Evolutionary conservation across 345 rosid species (phyloP).

Genomic region (Cardamine chenopodiifolia): DNA sequence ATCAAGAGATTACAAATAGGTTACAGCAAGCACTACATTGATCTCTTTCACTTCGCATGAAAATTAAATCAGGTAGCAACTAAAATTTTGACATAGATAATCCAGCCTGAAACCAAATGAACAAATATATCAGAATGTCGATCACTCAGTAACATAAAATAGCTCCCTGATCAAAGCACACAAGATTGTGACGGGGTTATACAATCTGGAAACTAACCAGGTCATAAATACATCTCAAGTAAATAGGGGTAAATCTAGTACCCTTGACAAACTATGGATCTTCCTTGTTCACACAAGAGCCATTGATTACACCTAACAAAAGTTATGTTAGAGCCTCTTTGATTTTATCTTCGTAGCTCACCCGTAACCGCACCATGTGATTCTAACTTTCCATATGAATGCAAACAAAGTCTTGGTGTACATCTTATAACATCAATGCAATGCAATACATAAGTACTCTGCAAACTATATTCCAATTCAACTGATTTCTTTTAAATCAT

Average conservation of each 20-base stretch:
- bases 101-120: conserved; percentile 15
- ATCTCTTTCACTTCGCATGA: not conserved
- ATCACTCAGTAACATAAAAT: not conserved
- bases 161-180: not conserved
- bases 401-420: not conserved
- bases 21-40: not conserved
- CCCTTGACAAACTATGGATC: not conserved
- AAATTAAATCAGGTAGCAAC: not conserved
- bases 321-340: not conserved
- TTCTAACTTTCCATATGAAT: not conserved
- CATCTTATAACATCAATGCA: not conserved
- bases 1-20: not conserved
- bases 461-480: conserved; percentile 3
- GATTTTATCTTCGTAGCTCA: not conserved
- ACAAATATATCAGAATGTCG: not conserved
- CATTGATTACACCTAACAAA: not conserved
- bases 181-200: not conserved
- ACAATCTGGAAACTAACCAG: not conserved
- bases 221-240: not conserved
- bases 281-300: not conserved
- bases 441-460: not conserved
- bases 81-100: not conserved
- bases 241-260: not conserved
- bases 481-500: not conserved
- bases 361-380: not conserved